phyloP scores from a whole-genome alignment of 2,329 filamentous ascomycete genomes.

The Neofusicoccum parvum region DNA sequence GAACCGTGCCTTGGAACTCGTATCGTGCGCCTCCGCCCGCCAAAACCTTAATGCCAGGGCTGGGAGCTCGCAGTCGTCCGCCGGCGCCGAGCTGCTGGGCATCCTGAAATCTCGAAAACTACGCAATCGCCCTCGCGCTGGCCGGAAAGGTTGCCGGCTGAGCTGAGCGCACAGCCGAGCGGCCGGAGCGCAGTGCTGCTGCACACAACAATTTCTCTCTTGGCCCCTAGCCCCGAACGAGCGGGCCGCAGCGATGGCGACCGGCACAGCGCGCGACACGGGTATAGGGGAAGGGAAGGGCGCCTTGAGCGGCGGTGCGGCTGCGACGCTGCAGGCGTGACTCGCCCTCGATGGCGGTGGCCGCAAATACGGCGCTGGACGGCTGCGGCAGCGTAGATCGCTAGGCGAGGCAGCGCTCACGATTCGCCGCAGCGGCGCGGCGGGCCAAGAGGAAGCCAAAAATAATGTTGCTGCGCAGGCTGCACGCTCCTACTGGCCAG shows the following conservation, averaged over 20 bases:
- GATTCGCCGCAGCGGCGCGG: neutral
- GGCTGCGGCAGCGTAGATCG: slow-evolving; percentile 7
- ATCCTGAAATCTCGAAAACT: slow-evolving; percentile 17
- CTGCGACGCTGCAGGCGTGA: neutral
- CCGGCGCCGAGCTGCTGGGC: neutral
- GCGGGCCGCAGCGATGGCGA: neutral
- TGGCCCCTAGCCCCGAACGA: slow-evolving; percentile 8
- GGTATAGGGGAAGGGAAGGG: neutral
- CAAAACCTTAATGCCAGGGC: neutral
- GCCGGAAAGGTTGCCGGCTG: slow-evolving; percentile 3
- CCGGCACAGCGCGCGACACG: neutral
- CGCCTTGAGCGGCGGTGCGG: neutral
- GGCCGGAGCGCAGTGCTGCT: slow-evolving; percentile 7
- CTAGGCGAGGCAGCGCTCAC: neutral
- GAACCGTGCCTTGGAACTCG: neutral
- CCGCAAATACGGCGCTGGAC: neutral
- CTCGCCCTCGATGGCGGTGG: neutral
- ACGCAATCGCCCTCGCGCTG: slow-evolving; percentile 13
- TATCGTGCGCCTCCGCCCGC: neutral
- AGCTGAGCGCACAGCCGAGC: slow-evolving; percentile 1
- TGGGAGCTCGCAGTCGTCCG: neutral
- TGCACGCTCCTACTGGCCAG: neutral
- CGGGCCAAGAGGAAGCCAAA: neutral
- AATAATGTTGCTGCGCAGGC: neutral
- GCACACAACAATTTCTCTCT: slow-evolving; percentile 14